Evolutionary conservation across 345 rosid species (phyloP).

Genomic region (Litchi chinensis): DNA sequence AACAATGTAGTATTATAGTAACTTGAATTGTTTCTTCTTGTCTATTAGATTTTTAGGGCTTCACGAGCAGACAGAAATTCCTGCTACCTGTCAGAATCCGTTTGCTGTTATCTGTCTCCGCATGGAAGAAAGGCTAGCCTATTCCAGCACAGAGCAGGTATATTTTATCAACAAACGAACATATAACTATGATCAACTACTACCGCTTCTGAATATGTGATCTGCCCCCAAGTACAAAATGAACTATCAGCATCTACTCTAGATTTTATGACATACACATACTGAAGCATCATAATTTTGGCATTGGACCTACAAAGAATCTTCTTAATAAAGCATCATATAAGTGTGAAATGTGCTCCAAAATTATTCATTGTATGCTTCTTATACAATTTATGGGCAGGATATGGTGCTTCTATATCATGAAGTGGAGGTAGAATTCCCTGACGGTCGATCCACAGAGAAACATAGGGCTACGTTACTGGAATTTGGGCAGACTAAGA

Average conservation of each 20-base stretch:
- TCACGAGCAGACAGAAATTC: slow-evolving; percentile 60
- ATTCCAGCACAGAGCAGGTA: slow-evolving; percentile 80
- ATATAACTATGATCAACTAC: neutral
- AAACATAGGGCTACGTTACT: slow-evolving; percentile 68
- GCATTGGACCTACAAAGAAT: too few species aligned
- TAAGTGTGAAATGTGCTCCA: neutral
- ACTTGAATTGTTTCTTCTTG: slow-evolving; percentile 17
- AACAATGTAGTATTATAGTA: neutral
- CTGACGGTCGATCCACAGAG: slow-evolving; percentile 51
- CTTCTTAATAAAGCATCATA: neutral
- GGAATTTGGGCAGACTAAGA: slow-evolving; percentile 66
- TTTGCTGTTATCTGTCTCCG: slow-evolving; percentile 65
- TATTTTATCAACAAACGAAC: neutral
- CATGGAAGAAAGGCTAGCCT: slow-evolving; percentile 87
- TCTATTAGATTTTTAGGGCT: slow-evolving; percentile 72
- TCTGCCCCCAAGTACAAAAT: too few species aligned
- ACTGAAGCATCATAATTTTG: too few species aligned
- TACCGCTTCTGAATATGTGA: neutral
- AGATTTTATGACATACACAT: neutral
- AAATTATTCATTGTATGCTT: neutral
- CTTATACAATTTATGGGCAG: slow-evolving; percentile 39
- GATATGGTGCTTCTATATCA: slow-evolving; percentile 97
- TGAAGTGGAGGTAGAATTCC: slow-evolving; percentile 80
- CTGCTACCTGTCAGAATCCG: slow-evolving; percentile 57
- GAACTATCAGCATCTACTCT: too few species aligned